Conservation (phyloP, 2,329 filamentous ascomycete species). For the Macrophomina tecta region DNA sequence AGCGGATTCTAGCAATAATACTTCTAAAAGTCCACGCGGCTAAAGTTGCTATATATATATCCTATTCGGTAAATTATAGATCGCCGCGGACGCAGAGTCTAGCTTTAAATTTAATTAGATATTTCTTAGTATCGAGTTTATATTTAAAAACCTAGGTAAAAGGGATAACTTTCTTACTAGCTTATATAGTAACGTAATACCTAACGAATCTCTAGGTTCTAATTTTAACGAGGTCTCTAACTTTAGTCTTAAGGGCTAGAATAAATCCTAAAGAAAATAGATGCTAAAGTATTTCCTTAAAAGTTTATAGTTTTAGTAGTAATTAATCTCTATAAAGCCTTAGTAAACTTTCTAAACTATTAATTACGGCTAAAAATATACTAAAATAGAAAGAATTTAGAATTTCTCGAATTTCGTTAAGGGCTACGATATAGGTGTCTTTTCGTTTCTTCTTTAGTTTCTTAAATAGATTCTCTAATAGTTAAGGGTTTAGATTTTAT, state of each 20-base stretch:
- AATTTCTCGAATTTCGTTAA: background rate
- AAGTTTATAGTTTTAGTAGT: background rate
- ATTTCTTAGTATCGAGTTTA: constrained; percentile 31
- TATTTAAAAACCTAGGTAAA: constrained; percentile 31
- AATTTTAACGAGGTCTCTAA: no score
- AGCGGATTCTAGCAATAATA: no score
- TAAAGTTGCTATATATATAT: constrained; percentile 32
- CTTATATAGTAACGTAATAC: background rate
- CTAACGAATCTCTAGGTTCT: background rate
- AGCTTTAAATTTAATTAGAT: constrained; percentile 32
- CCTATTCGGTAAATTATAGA: constrained; percentile 23
- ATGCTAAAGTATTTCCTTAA: background rate
- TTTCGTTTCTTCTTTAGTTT: no score
- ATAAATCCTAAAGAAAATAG: background rate
- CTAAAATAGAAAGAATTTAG: background rate
- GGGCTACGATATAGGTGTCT: background rate
- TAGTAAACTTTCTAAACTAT: background rate
- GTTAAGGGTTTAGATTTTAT: no score
- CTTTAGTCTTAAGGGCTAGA: no score
- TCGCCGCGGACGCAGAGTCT: constrained; percentile 30
- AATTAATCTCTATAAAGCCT: constrained; percentile 1
- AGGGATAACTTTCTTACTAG: constrained; percentile 26
- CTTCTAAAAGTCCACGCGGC: constrained; percentile 30
- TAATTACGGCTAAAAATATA: background rate
- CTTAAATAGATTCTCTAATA: no score